These are phyloP conservation scores for Coemansia sp. DNA, from an alignment of 192 early-diverging fungal species.

Conservation along the genomic window DNA sequence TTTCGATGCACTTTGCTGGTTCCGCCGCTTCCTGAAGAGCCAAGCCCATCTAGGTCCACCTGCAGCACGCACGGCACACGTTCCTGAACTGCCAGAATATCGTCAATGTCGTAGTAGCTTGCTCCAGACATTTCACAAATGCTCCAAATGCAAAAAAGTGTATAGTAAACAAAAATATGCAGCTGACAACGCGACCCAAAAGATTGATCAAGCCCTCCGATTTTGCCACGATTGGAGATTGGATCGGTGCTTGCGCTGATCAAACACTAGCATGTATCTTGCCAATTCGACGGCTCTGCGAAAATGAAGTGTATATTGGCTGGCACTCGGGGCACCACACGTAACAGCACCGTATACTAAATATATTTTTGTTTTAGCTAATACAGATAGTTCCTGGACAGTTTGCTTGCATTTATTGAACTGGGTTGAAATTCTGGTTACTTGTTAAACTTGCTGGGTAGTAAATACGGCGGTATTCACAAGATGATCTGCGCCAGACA, in stretches of 20 bases:
- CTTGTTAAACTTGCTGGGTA: too few species aligned
- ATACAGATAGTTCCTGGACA: background rate
- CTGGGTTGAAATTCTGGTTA: too few species aligned
- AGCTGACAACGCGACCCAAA: background rate
- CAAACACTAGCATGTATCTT: too few species aligned
- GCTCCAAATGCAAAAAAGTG: background rate
- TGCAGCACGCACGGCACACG: slow-evolving; percentile 52
- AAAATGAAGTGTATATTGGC: too few species aligned
- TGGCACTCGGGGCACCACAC: too few species aligned
- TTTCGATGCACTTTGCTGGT: slow-evolving; percentile 53
- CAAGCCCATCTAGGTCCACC: slow-evolving; percentile 53
- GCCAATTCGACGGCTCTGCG: too few species aligned
- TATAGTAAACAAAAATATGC: background rate
- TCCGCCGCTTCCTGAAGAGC: slow-evolving; percentile 41
- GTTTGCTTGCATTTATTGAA: too few species aligned
- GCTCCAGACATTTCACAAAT: slow-evolving; percentile 26
- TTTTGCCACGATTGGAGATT: background rate
- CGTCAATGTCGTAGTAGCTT: slow-evolving; percentile 54
- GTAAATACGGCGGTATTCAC: too few species aligned
- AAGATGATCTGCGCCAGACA: too few species aligned
- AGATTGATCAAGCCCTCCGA: background rate
- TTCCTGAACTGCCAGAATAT: slow-evolving; percentile 51
- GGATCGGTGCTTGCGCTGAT: background rate
- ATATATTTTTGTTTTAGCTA: background rate
- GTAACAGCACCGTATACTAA: too few species aligned